Conservation (phyloP, 352 stramenopile species). For the Peronosclerospora sorghi region DNA sequence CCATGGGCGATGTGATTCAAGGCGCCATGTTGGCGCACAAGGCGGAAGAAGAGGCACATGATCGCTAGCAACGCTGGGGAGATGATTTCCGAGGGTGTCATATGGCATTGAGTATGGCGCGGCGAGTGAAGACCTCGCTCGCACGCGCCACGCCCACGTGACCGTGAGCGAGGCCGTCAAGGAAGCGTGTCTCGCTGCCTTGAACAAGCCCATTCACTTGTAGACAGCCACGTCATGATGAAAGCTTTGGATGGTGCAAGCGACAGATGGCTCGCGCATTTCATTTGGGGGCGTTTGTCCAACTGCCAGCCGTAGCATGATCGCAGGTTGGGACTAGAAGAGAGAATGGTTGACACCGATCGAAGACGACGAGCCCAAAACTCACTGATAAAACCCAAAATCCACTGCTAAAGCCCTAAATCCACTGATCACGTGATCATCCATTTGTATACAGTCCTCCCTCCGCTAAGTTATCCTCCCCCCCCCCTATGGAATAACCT, state of each 20-base stretch:
- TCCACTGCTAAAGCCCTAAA: too few species aligned
- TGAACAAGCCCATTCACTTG: slow-evolving; percentile 99
- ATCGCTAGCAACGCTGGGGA: slow-evolving; percentile 98
- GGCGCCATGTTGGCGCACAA: slow-evolving; percentile 99
- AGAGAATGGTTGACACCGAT: too few species aligned
- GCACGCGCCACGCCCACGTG: slow-evolving; percentile 96
- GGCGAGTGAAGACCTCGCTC: slow-evolving; percentile 96
- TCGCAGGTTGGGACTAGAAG: too few species aligned
- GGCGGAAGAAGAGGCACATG: slow-evolving; percentile 99
- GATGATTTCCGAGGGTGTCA: slow-evolving; percentile 98
- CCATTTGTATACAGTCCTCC: too few species aligned
- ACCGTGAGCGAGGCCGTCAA: slow-evolving; percentile 99
- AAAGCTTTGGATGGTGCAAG: slow-evolving; percentile 4
- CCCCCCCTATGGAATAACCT: too few species aligned
- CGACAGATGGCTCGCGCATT: slow-evolving; percentile 4
- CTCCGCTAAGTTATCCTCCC: too few species aligned
- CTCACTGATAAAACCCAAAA: slow-evolving; percentile 24
- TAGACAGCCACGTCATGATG: slow-evolving; percentile 48
- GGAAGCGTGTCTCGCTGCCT: slow-evolving; percentile 96
- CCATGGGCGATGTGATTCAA: slow-evolving; percentile 96
- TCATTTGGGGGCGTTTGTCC: not conserved
- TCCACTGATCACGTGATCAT: too few species aligned
- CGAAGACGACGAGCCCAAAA: slow-evolving; percentile 2
- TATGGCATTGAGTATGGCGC: slow-evolving; percentile 99
- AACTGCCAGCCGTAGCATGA: too few species aligned